These are phyloP conservation scores for Citrus australasica DNA, from an alignment of 345 rosid genomes.

Conservation along the genomic window DNA sequence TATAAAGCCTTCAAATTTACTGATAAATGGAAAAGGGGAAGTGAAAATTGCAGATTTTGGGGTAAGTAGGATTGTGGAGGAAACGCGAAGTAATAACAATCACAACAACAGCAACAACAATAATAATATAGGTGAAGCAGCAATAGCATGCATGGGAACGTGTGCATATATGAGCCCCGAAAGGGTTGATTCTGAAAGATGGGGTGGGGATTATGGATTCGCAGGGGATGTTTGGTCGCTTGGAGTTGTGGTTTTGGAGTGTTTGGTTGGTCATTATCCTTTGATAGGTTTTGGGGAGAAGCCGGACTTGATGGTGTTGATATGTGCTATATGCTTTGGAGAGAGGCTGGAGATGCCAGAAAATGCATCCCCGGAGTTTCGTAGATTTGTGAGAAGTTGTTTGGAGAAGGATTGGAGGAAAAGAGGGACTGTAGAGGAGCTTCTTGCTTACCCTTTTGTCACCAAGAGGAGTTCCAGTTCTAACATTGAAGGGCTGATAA, in stretches of 20 bases:
- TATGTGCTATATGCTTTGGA: constrained; percentile 53
- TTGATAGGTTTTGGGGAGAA: constrained; percentile 47
- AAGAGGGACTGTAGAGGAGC: constrained; percentile 51
- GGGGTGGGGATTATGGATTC: constrained; percentile 47
- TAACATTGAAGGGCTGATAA: not conserved
- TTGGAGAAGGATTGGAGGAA: constrained; percentile 66
- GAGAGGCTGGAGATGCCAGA: constrained; percentile 45
- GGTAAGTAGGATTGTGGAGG: constrained; percentile 41
- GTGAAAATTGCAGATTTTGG: constrained; percentile 74
- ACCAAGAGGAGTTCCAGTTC: constrained; percentile 8
- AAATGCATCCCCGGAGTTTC: constrained; percentile 41
- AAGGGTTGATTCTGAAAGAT: constrained; percentile 51
- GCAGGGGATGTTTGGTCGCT: constrained; percentile 64
- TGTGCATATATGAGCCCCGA: constrained; percentile 77
- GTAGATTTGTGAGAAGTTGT: constrained; percentile 45
- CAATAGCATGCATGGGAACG: constrained; percentile 41
- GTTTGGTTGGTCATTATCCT: constrained; percentile 57
- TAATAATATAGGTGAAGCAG: no score
- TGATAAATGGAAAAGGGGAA: constrained; percentile 43
- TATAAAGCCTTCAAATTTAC: constrained; percentile 65
- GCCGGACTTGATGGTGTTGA: constrained; percentile 58
- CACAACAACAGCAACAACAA: no score
- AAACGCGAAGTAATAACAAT: not conserved
- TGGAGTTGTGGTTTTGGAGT: constrained; percentile 60
- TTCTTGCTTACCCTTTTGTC: constrained; percentile 56